Evolutionary conservation across 2,329 filamentous ascomycete genomes (phyloP).

Genomic region (Dryadomyces sulphureus): DNA sequence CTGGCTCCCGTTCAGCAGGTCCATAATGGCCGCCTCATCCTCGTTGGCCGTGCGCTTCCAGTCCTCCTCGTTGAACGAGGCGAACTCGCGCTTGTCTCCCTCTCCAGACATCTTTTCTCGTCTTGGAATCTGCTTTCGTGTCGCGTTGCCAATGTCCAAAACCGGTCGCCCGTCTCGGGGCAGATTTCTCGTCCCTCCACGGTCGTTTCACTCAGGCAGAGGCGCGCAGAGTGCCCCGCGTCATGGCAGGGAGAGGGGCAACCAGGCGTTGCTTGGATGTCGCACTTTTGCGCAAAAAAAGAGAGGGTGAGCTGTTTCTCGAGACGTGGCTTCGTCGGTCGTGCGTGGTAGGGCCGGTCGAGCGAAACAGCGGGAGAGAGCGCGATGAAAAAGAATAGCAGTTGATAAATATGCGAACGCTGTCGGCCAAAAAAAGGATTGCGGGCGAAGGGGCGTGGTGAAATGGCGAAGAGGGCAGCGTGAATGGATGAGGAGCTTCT

Average conservation of each 20-base stretch:
- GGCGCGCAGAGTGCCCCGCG: not conserved
- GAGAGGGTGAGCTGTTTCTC: not conserved
- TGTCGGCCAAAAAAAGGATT: not conserved
- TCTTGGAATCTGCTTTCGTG: no score
- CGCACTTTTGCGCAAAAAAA: no score
- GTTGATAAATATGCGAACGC: not conserved
- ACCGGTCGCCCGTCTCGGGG: not conserved
- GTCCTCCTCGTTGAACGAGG: constrained; percentile 20
- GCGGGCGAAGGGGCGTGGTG: not conserved
- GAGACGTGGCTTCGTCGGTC: not conserved
- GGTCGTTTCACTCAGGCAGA: not conserved
- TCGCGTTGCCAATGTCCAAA: not conserved
- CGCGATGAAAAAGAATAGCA: not conserved
- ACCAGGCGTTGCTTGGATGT: not conserved
- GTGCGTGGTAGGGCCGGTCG: not conserved
- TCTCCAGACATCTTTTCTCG: not conserved
- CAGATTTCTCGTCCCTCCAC: not conserved
- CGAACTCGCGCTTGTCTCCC: constrained; percentile 12
- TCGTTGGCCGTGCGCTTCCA: constrained; percentile 29
- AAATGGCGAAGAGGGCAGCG: not conserved
- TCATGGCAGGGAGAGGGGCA: constrained; percentile 1
- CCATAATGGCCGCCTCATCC: constrained; percentile 33
- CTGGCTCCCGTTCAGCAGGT: constrained; percentile 27
- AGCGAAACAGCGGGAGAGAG: not conserved
- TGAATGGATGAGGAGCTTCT: not conserved